Percentiles rank a stretch among this genome's conserved stretches.
Evolutionary conservation across 2,329 filamentous ascomycete species (phyloP).

Genomic region (Aspergillus neotritici): DNA sequence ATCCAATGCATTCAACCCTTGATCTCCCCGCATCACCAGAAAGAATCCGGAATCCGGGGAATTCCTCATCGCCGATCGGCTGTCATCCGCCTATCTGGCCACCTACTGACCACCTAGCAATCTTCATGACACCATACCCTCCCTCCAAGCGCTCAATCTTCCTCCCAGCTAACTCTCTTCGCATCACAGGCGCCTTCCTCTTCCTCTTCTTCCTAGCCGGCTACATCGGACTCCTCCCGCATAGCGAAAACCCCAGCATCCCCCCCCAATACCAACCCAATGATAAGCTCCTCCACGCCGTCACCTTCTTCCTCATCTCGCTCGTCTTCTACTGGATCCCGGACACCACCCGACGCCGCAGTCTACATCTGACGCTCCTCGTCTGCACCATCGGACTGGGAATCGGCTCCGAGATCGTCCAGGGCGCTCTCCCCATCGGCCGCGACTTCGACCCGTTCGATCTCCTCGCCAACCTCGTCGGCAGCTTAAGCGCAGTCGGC

Average conservation of each 20-base stretch:
- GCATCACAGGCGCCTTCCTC: slow-evolving; percentile 55
- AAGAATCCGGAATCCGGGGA: background rate
- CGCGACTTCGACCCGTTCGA: slow-evolving; percentile 73
- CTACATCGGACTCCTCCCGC: slow-evolving; percentile 69
- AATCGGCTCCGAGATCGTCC: slow-evolving; percentile 54
- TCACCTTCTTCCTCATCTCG: slow-evolving; percentile 87
- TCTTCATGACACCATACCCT: background rate
- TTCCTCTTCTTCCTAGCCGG: slow-evolving; percentile 67
- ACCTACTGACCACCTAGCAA: too few species aligned
- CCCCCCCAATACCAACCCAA: slow-evolving; percentile 57
- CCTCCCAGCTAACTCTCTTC: slow-evolving; percentile 11
- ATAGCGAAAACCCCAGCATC: slow-evolving; percentile 32
- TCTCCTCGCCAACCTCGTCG: slow-evolving; percentile 79
- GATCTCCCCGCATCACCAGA: background rate
- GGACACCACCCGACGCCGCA: slow-evolving; percentile 81
- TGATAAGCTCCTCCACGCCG: slow-evolving; percentile 82
- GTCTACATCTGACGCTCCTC: slow-evolving; percentile 73
- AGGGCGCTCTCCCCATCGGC: slow-evolving; percentile 63
- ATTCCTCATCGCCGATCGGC: background rate
- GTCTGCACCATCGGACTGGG: slow-evolving; percentile 63
- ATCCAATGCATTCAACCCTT: slow-evolving; percentile 1
- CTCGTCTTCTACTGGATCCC: slow-evolving; percentile 90
- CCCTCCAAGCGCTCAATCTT: background rate
- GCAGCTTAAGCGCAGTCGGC: slow-evolving; percentile 64
- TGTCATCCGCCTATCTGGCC: background rate